A percentile compares a stretch with the other conserved stretches of the same genome.
These are phyloP conservation scores for Moesziomyces antarcticus DNA, from an alignment of 1,284 basidiomycete species.

Conservation along the genomic window DNA sequence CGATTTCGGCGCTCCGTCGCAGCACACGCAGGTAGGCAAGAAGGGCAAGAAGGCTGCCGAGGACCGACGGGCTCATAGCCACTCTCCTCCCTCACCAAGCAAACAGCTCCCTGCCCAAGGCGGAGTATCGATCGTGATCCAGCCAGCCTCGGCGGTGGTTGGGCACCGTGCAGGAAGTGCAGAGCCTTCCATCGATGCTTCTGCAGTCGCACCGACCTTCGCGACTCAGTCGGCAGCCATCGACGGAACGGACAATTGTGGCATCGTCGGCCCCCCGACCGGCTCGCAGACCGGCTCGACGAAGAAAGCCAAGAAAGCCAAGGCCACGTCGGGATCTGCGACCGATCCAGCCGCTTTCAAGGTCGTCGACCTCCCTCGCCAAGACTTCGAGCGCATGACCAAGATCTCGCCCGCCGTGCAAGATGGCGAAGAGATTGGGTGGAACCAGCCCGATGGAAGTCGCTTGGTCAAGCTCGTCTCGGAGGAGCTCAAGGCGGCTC, in stretches of 20 bases:
- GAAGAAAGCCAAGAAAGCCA: slow-evolving; percentile 40
- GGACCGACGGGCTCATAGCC: slow-evolving; percentile 32
- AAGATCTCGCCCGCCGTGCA: slow-evolving; percentile 25
- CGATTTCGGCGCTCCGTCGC: slow-evolving; percentile 6
- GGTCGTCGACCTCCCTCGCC: slow-evolving; percentile 33
- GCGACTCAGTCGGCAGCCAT: slow-evolving; percentile 1
- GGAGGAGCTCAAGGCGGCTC: slow-evolving; percentile 62
- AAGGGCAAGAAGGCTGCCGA: slow-evolving; percentile 38
- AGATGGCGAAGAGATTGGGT: slow-evolving; percentile 52
- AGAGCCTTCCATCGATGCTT: slow-evolving; percentile 12
- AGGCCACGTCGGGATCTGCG: slow-evolving; percentile 16
- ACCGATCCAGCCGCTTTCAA: slow-evolving; percentile 28
- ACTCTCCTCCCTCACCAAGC: slow-evolving; percentile 37
- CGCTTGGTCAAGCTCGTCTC: slow-evolving; percentile 65
- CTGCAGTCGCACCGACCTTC: slow-evolving; percentile 3
- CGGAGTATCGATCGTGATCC: slow-evolving; percentile 9
- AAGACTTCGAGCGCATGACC: slow-evolving; percentile 46
- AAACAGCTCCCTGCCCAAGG: slow-evolving; percentile 17
- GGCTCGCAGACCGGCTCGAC: slow-evolving; percentile 6
- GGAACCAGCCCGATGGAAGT: slow-evolving; percentile 64
- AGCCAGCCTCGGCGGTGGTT: slow-evolving; percentile 6
- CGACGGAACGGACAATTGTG: slow-evolving; percentile 3
- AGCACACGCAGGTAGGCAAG: slow-evolving; percentile 12
- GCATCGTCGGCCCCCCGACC: neutral
- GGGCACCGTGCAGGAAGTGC: slow-evolving; percentile 21